Percentiles rank a stretch among this genome's conserved stretches.
phyloP scores from a whole-genome alignment of 2,329 filamentous ascomycete genomes.

The Mycogone perniciosa region DNA sequence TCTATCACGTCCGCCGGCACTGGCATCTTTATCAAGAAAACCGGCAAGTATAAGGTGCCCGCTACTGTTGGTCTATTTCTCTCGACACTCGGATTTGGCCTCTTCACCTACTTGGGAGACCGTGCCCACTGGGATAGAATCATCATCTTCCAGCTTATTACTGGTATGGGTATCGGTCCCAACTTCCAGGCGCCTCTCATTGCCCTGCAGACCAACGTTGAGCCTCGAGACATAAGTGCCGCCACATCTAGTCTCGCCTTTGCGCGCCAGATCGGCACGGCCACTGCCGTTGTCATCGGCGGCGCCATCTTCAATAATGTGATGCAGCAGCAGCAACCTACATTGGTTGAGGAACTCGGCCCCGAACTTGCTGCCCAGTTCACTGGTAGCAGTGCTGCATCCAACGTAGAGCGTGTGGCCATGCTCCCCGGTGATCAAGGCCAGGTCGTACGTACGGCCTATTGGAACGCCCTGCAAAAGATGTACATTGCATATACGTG shows the following conservation, averaged over 20 bases:
- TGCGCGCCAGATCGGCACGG: conserved; percentile 61
- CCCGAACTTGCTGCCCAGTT: conserved; percentile 44
- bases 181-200: conserved; percentile 66
- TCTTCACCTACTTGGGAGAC: conserved; percentile 56
- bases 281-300: conserved; percentile 64
- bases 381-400: conserved; percentile 53
- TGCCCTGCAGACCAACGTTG: conserved; percentile 58
- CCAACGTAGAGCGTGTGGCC: conserved; percentile 52
- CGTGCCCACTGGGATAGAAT: conserved; percentile 49
- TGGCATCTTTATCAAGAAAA: conserved; percentile 54
- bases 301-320: conserved; percentile 75
- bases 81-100: conserved; percentile 58
- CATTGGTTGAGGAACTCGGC: conserved; percentile 45
- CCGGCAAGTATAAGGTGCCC: conserved; percentile 56
- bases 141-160: conserved; percentile 55
- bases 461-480: conserved; percentile 42
- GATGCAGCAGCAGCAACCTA: conserved; percentile 51
- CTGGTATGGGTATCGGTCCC: conserved; percentile 58
- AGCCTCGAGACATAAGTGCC: conserved; percentile 57
- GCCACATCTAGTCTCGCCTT: conserved; percentile 63
- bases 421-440: conserved; percentile 41
- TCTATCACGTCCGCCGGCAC: conserved; percentile 55
- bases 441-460: conserved; percentile 38
- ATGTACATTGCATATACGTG: conserved; percentile 55
- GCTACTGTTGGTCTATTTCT: conserved; percentile 54